Base-by-base conservation (phyloP, 371 early-diverging fungal genomes). In the Lichtheimia hyalospora region DNA sequence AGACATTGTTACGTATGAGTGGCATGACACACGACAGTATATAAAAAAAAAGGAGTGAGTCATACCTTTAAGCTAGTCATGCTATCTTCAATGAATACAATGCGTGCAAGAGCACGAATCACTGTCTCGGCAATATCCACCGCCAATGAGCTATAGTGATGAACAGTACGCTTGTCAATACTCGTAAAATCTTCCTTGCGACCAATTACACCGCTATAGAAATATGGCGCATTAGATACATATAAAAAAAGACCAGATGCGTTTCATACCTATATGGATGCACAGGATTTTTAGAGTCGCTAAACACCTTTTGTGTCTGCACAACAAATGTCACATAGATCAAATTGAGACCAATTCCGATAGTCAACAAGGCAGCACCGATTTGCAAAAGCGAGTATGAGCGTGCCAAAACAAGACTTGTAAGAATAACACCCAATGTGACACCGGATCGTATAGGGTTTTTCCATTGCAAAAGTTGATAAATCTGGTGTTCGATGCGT, bases 331-430 rank as follows among this genome's bases (percentile, higher is more conserved):
- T 68, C 14, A 79, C 79, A 66, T 79, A 79, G 34, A 73, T 48
- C 39, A 75, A 64, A 34, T 79, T 79, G 21, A 79, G 28, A 25
- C 66, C 79, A 44, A 67, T 75, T 13, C 72, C 64, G 1, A 79
- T 48, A 3, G 75, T 73, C 41, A 75, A 54, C 15, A 54, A 40
- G 8, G 70, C 68, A 40, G 75, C 58, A 24, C 58, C 52, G 7
- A 79, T 57, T 54, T 79, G 75, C 5, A 79, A 58, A 21, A 75
- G 49, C 20, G 79, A 79, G 46, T 79, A 79, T 49, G 63, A 68
- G 3, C 72, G 66, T 34, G 74, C 63, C 59, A 79, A 42, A 2
- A 73, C 6, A n/a, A 75, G 67, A 5, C 63, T 53, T 6, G 67
- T 68, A 8, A 71, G 59, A 57, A 67, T 55, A 1, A 65, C 8